A percentile compares a stretch with the other conserved stretches of the same genome.
These are phyloP conservation scores for Verticillium tricorpus DNA, from an alignment of 2,329 filamentous ascomycete species.

Conservation along the genomic window DNA sequence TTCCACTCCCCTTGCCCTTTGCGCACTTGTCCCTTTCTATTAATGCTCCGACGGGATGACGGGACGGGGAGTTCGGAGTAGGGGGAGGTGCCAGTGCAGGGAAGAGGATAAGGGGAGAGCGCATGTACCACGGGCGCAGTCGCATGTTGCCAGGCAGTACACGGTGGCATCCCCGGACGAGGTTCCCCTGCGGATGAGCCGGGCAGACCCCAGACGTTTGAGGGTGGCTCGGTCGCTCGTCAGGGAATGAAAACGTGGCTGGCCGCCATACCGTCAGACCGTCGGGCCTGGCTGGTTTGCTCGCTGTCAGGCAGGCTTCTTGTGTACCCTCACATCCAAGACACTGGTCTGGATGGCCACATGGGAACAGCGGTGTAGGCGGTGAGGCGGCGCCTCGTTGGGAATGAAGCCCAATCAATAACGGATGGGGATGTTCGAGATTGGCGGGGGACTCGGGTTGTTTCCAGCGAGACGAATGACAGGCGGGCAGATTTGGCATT, in stretches of 20 bases:
- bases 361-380: background rate
- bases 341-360: background rate
- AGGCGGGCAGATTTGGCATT: background rate
- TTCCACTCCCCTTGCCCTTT: background rate
- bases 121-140: background rate
- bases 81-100: background rate
- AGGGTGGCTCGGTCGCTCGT: background rate
- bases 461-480: background rate
- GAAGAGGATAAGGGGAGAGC: background rate
- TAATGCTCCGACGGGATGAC: conserved; percentile 5
- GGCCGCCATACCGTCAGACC: background rate
- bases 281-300: background rate
- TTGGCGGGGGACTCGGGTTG: background rate
- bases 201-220: background rate
- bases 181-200: background rate
- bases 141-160: background rate
- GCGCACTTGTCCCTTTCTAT: background rate
- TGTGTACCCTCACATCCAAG: background rate
- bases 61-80: conserved; percentile 3
- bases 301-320: background rate
- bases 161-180: background rate
- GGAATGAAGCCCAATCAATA: background rate
- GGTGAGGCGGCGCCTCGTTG: background rate
- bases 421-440: background rate
- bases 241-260: background rate